Evolutionary conservation across 139 green algal genomes (phyloP), one percentile per base, ranked within the genome.

Genomic region (Gonium pectorale): DNA sequence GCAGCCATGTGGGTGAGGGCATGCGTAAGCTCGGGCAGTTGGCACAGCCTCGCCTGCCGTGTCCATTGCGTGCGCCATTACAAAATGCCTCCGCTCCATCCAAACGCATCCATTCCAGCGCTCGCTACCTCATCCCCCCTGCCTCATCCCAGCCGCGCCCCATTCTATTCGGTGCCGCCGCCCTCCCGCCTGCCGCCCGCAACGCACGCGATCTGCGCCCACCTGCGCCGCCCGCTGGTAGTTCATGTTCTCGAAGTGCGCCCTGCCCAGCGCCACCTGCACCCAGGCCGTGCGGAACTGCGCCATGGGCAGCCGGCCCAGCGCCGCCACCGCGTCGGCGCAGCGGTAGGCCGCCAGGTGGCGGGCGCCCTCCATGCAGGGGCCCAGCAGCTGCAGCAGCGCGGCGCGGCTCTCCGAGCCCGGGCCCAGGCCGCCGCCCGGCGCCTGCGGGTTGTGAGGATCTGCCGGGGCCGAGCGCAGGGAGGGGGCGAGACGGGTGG

Each of bases 181-280:
- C 49, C 19, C 49, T 56, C 17, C 19, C 49, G 17, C 19, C 49
- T 26, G 17, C 49, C 49, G 19, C 49, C 49, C 49, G 49, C 19
- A 56, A 19, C 49, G 49, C 49, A 19, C 49, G 49, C 17, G 49
- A 56, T 26, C 49, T 26, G 17, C 49, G n/a, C n/a, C n/a, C 54
- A 95, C 81, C 56, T 85, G 78, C 35, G 94, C 93, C 0, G 97
- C 92, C 37, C 87, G 62, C 5, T 63, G 38, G 88, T 99, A 99
- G 68, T 98, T 92, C 38, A 98, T 96, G 74, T 93, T 89, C 87
- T 99, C 97, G 77, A 95, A 97, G 84, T 96, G 86, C 5, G 94
- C 94, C 5, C 95, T 89, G 1, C 93, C 97, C 31, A 98, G 78
- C 54, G 91, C 85, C 68, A 88, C 92, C 64, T 95, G 89, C 80